Evolutionary conservation across 371 early-diverging fungal species (phyloP).

Genomic region (Apophysomyces trapeziformis): DNA sequence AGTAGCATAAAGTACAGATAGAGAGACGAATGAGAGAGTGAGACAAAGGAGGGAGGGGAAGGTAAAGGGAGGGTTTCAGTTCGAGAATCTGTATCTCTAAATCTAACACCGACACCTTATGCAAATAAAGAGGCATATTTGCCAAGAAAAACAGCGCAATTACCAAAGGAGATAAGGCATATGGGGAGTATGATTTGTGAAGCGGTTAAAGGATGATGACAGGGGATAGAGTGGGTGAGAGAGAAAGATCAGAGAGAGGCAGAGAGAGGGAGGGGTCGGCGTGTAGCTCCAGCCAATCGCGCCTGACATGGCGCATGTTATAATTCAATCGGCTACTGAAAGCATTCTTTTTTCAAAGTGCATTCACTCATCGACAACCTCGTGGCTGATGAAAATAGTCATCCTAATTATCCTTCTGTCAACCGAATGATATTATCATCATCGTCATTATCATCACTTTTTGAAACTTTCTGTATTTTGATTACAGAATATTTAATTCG

Average conservation of each 20-base stretch:
- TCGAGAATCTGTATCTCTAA: too few species aligned
- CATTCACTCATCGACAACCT: not conserved
- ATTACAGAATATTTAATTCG: constrained; percentile 6
- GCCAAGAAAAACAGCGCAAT: constrained; percentile 8
- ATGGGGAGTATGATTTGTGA: not conserved
- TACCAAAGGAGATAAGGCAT: not conserved
- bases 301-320: constrained; percentile 11
- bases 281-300: constrained; percentile 1
- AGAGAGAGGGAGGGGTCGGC: not conserved
- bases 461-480: not conserved
- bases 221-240: not conserved
- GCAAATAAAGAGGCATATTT: constrained; percentile 6
- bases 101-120: not conserved
- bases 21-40: too few species aligned
- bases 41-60: too few species aligned
- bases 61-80: too few species aligned
- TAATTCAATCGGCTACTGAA: constrained; percentile 1
- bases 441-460: too few species aligned
- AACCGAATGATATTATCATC: not conserved
- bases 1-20: too few species aligned
- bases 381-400: constrained; percentile 9
- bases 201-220: constrained; percentile 8
- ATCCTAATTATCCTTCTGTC: not conserved
- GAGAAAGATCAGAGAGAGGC: too few species aligned
- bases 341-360: not conserved